phyloP scores from a whole-genome alignment of 352 stramenopile species.

The Pythium volutum region DNA sequence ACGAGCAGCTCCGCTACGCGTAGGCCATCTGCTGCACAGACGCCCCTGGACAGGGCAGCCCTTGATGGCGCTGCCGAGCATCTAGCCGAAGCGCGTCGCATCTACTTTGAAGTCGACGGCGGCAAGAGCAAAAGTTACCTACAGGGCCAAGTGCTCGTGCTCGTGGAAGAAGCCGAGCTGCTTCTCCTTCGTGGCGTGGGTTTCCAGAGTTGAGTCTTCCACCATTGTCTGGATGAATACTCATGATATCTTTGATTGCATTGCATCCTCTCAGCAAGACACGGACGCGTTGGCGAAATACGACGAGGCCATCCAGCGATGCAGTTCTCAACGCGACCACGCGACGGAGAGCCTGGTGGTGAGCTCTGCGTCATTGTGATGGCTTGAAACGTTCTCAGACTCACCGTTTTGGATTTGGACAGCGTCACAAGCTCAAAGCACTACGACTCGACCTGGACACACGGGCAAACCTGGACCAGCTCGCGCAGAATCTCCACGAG shows the following conservation, averaged over 20 bases:
- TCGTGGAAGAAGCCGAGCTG: conserved; percentile 48
- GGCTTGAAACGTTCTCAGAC: neutral
- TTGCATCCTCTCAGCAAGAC: conserved; percentile 30
- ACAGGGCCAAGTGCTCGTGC: conserved; percentile 42
- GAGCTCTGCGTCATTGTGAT: neutral
- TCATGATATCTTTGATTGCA: neutral
- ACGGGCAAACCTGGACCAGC: conserved; percentile 24
- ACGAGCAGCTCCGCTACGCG: neutral
- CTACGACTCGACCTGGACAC: conserved; percentile 38
- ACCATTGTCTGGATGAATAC: neutral
- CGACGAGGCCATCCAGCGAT: conserved; percentile 43
- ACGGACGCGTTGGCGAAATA: conserved; percentile 31
- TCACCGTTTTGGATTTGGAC: neutral
- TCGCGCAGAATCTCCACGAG: conserved; percentile 9
- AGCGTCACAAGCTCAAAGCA: conserved; percentile 41
- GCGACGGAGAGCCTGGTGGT: conserved; percentile 43
- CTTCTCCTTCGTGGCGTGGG: conserved; percentile 30
- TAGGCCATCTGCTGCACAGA: neutral
- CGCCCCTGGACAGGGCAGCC: neutral
- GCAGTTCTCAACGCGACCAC: conserved; percentile 44
- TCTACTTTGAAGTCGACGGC: conserved; percentile 27
- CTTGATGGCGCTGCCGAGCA: neutral
- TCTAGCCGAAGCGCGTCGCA: conserved; percentile 2
- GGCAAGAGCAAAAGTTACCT: conserved; percentile 26
- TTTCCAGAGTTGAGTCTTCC: no score